Evolutionary conservation across 495 filamentous ascomycete genomes (phyloP).

Genomic region (Penicillium salamii): DNA sequence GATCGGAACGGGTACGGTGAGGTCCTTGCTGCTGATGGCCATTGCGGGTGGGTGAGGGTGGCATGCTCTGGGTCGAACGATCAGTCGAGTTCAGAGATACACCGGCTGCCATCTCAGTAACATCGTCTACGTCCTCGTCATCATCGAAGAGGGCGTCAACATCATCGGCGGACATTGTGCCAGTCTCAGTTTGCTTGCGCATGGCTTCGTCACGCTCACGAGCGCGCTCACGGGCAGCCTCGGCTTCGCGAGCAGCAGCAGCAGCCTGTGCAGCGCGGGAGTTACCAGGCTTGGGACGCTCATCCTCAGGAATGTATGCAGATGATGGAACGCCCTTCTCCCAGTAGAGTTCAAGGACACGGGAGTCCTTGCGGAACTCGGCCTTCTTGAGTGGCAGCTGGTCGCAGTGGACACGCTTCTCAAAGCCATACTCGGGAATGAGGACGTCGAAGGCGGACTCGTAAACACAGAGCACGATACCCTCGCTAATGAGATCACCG

Average conservation of each 20-base stretch:
- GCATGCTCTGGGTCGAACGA: conserved; percentile 93
- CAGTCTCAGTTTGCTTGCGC: conserved; percentile 87
- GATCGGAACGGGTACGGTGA: conserved; percentile 88
- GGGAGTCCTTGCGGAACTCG: conserved; percentile 92
- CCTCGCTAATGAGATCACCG: conserved; percentile 93
- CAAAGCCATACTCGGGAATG: conserved; percentile 97
- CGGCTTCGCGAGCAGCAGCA: conserved; percentile 72
- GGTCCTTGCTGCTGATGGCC: conserved; percentile 67
- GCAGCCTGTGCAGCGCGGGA: conserved; percentile 65
- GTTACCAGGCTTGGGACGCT: conserved; percentile 74
- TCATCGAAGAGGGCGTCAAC: conserved; percentile 89
- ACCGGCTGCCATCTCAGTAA: conserved; percentile 79
- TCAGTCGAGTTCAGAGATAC: conserved; percentile 74
- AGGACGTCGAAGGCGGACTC: conserved; percentile 98
- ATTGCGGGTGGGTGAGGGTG: conserved; percentile 83
- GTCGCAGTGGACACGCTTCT: conserved; percentile 98
- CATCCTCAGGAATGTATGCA: conserved; percentile 94
- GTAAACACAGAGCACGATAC: conserved; percentile 95
- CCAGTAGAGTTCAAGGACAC: conserved; percentile 95
- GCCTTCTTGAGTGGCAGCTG: conserved; percentile 98
- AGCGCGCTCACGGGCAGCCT: conserved; percentile 71
- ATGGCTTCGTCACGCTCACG: conserved; percentile 84
- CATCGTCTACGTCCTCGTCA: conserved; percentile 86
- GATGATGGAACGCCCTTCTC: conserved; percentile 98
- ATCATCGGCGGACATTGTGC: conserved; percentile 84